phyloP scores from a whole-genome alignment of 768 basidiomycete species.

The Cystobasidium ongulense region DNA sequence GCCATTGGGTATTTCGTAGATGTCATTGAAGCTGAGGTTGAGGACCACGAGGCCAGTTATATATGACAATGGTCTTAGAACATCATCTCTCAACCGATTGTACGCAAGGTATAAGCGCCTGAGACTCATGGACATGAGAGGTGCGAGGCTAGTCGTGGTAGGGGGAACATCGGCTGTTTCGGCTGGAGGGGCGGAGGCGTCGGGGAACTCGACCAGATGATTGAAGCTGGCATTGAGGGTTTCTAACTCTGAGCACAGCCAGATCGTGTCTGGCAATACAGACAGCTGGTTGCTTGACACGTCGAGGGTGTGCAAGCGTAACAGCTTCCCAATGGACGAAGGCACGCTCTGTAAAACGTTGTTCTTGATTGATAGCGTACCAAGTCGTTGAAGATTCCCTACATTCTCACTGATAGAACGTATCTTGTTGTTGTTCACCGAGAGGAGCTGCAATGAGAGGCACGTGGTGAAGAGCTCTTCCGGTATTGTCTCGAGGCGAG shows the following conservation, averaged over 20 bases:
- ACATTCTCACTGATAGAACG: slow-evolving; percentile 73
- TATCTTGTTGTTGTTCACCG: slow-evolving; percentile 79
- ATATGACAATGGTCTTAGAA: slow-evolving; percentile 63
- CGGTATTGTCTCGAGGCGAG: slow-evolving; percentile 76
- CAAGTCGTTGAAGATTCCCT: slow-evolving; percentile 62
- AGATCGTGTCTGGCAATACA: slow-evolving; percentile 65
- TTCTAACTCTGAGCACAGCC: slow-evolving; percentile 68
- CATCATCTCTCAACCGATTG: slow-evolving; percentile 74
- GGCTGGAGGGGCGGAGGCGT: slow-evolving; percentile 46
- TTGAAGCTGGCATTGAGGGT: slow-evolving; percentile 84
- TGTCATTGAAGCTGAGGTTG: slow-evolving; percentile 89
- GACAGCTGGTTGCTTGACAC: slow-evolving; percentile 83
- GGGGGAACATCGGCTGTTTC: slow-evolving; percentile 41
- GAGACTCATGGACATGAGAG: slow-evolving; percentile 62
- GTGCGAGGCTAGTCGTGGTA: slow-evolving; percentile 33
- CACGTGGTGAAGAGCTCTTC: slow-evolving; percentile 63
- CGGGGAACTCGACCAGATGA: slow-evolving; percentile 62
- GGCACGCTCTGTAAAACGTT: slow-evolving; percentile 76
- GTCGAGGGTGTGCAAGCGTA: slow-evolving; percentile 66
- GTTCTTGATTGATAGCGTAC: slow-evolving; percentile 75
- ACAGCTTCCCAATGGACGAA: slow-evolving; percentile 62
- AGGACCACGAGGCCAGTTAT: slow-evolving; percentile 70
- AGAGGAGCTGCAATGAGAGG: slow-evolving; percentile 60
- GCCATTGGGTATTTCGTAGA: slow-evolving; percentile 71
- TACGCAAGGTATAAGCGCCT: slow-evolving; percentile 78